Conservation (phyloP, 192 early-diverging fungal genomes). For the Linderina pennispora region DNA sequence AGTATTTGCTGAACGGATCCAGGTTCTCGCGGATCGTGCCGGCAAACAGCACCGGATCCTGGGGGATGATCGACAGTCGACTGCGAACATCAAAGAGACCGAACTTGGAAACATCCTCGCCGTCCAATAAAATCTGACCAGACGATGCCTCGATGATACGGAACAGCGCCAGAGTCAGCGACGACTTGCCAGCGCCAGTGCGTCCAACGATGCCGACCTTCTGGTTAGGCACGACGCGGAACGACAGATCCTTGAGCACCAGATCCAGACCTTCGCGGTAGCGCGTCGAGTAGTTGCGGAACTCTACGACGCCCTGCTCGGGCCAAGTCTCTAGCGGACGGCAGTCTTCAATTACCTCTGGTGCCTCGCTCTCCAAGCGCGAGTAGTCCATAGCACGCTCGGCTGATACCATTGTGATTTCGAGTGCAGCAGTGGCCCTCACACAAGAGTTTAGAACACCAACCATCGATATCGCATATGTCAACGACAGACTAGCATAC, state of each 20-base stretch:
- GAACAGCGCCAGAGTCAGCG: slow-evolving; percentile 69
- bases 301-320: slow-evolving; percentile 43
- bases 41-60: slow-evolving; percentile 68
- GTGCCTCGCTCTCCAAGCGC: slow-evolving; percentile 29
- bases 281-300: slow-evolving; percentile 47
- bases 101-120: slow-evolving; percentile 63
- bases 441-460: slow-evolving; percentile 63
- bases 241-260: slow-evolving; percentile 42
- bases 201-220: slow-evolving; percentile 63
- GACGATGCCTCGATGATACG: slow-evolving; percentile 58
- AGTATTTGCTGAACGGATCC: slow-evolving; percentile 68
- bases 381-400: slow-evolving; percentile 52
- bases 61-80: slow-evolving; percentile 72
- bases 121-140: slow-evolving; percentile 75
- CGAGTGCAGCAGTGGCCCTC: slow-evolving; percentile 59
- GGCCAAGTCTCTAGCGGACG: slow-evolving; percentile 47
- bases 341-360: slow-evolving; percentile 24
- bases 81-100: slow-evolving; percentile 70
- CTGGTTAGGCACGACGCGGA: slow-evolving; percentile 39
- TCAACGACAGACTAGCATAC: slow-evolving; percentile 63
- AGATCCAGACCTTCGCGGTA: slow-evolving; percentile 50
- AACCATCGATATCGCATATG: slow-evolving; percentile 73
- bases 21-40: slow-evolving; percentile 75
- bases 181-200: slow-evolving; percentile 78
- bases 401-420: slow-evolving; percentile 49